Base-by-base conservation (phyloP, 1,139 yeast genomes). In the Pichia sp. region DNA sequence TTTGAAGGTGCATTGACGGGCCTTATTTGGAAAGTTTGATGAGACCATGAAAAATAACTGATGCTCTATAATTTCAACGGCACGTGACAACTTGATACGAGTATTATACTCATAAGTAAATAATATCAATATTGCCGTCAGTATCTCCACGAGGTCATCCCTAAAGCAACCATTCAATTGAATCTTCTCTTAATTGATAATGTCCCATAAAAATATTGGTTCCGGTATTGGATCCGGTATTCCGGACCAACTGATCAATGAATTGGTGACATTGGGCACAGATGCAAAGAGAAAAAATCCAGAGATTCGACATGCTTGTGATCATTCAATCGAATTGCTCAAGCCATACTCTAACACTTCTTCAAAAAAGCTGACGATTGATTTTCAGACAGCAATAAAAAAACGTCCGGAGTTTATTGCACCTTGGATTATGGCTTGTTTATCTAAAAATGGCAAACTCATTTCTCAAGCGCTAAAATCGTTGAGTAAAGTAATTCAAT, bases 391-490 rank as follows among this genome's bases (percentile, higher is more conserved):
- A 64, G 15, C 55, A 71, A 8, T 53, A 67, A 2, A 38, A 30
- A 61, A 67, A 19, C 66, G 71, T 46, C 67, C 76, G 0, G 75
- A 72, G 31, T 72, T 86, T 46, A 69, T 80, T 7, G 63, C 68
- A 3, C 96, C 97, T 0, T 81, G 86, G 48, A 61, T 84, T 15
- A 58, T 79, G 34, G 81, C 95, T 0, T 81, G 95, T 53, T 71
- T 78, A 18, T 73, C 91, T 0, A 74, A 84, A 37, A 84, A 83
- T 58, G 79, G 82, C 10, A 85, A 85, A 57, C 71, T 84, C 49
- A 77, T 82, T 30, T 71, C 84, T 2, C 68, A 80, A 10, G 79
- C 96, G 0, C 68, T 88, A 37, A 88, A 83, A 45, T 72, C 84
- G 32, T 62, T 86, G 17, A 82, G 80, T 45, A 69, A 71, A 24